phyloP scores from a whole-genome alignment of 495 filamentous ascomycete species.

The Aspergillus campestris region DNA sequence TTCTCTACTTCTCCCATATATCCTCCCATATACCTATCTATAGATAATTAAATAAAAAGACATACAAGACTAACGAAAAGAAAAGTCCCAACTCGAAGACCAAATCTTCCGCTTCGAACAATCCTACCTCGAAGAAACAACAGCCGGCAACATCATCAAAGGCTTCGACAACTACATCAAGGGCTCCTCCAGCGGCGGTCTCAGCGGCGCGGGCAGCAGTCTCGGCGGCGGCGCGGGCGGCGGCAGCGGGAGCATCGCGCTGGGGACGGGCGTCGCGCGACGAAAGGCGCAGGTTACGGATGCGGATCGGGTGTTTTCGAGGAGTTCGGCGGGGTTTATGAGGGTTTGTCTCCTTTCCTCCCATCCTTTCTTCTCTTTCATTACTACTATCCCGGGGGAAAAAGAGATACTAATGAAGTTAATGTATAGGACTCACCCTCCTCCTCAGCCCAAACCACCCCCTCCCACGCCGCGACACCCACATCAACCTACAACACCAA shows the following conservation, averaged over 20 bases:
- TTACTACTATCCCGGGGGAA: not conserved
- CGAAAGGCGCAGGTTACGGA: conserved; percentile 43
- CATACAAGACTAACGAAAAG: not conserved
- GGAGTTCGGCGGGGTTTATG: conserved; percentile 45
- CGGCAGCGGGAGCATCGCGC: not conserved
- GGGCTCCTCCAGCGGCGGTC: conserved; percentile 45
- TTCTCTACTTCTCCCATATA: not conserved
- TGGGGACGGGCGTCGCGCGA: conserved; percentile 16
- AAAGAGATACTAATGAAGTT: conserved; percentile 3
- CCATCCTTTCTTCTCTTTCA: not conserved
- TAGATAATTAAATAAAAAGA: too few species aligned
- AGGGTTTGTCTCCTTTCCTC: conserved; percentile 25
- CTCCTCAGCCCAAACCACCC: conserved; percentile 40
- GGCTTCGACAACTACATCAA: conserved; percentile 99
- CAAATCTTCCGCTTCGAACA: conserved; percentile 77
- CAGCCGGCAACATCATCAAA: conserved; percentile 87
- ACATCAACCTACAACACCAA: conserved; percentile 31
- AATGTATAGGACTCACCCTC: conserved; percentile 38
- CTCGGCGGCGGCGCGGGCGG: conserved; percentile 18
- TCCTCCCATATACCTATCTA: not conserved
- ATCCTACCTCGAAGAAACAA: conserved; percentile 84
- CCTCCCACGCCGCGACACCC: conserved; percentile 43
- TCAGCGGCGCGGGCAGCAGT: conserved; percentile 38
- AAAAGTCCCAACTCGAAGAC: conserved; percentile 62
- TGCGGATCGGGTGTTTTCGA: conserved; percentile 42